Percentiles rank a stretch among this genome's conserved stretches.
These are phyloP conservation scores for Galerina sulciceps DNA, from an alignment of 768 basidiomycete genomes.

Conservation along the genomic window DNA sequence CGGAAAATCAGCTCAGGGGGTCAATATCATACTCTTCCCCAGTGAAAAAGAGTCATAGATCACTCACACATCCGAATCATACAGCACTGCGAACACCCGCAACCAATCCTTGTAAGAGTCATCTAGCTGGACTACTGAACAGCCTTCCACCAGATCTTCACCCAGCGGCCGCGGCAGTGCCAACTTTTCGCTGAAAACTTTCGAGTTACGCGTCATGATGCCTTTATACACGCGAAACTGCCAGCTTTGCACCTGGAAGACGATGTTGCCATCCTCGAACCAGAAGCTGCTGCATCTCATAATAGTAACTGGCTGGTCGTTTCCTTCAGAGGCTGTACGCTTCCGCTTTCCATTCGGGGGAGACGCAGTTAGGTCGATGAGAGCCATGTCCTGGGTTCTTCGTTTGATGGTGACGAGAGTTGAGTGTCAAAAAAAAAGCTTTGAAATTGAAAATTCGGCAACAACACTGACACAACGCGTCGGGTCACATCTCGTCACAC, in stretches of 20 bases:
- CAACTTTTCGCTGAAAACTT: background rate
- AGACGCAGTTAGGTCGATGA: no score
- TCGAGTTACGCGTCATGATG: background rate
- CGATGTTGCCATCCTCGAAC: background rate
- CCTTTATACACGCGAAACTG: background rate
- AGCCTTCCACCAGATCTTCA: background rate
- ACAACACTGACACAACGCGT: no score
- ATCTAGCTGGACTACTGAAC: background rate
- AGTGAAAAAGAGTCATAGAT: background rate
- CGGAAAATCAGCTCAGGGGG: background rate
- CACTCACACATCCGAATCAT: background rate
- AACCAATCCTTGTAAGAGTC: background rate
- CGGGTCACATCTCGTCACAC: no score
- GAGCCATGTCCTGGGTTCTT: no score
- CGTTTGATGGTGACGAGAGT: no score
- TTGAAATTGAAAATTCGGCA: no score
- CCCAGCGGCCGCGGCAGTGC: background rate
- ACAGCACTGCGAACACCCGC: background rate
- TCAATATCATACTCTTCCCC: no score
- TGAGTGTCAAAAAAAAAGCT: no score
- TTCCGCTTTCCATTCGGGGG: no score
- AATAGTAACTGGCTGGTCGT: no score
- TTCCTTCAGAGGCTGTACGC: no score
- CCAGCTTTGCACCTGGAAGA: background rate
- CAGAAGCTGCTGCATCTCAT: background rate